Evolutionary conservation across 805 yeast species (phyloP).

Genomic region (Candida manassasensis): DNA sequence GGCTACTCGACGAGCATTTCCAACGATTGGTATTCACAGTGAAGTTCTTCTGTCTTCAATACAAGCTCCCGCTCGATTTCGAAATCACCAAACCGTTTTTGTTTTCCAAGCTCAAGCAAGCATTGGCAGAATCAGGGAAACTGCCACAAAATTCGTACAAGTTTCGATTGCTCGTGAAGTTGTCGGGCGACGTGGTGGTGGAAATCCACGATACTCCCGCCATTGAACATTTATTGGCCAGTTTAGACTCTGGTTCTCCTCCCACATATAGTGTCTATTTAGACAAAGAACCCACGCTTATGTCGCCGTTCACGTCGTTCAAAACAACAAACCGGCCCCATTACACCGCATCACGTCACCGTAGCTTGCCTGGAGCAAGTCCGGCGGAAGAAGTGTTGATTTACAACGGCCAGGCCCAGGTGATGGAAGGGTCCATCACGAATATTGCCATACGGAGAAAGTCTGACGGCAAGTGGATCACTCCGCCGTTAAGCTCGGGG

Average conservation of each 20-base stretch:
- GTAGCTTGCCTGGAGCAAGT: slow-evolving; percentile 39
- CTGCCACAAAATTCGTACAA: slow-evolving; percentile 25
- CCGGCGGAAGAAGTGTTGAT: slow-evolving; percentile 66
- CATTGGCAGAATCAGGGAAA: slow-evolving; percentile 20
- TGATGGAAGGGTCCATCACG: slow-evolving; percentile 80
- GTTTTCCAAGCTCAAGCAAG: slow-evolving; percentile 24
- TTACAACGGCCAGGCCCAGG: slow-evolving; percentile 48
- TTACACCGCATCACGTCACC: slow-evolving; percentile 57
- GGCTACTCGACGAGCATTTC: slow-evolving; percentile 60
- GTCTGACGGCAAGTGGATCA: slow-evolving; percentile 54
- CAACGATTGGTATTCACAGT: slow-evolving; percentile 54
- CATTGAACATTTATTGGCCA: slow-evolving; percentile 26
- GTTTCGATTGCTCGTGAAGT: slow-evolving; percentile 25
- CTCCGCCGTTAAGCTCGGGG: slow-evolving; percentile 76
- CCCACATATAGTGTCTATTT: slow-evolving; percentile 42
- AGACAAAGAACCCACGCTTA: slow-evolving; percentile 47
- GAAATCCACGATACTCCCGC: slow-evolving; percentile 28
- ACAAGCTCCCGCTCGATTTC: slow-evolving; percentile 22
- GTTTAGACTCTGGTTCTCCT: slow-evolving; percentile 13
- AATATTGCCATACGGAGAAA: slow-evolving; percentile 62
- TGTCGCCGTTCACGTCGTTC: slow-evolving; percentile 78
- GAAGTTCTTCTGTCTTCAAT: slow-evolving; percentile 38
- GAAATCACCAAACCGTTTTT: slow-evolving; percentile 41
- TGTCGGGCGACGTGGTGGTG: slow-evolving; percentile 25
- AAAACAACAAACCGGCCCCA: slow-evolving; percentile 73